These are phyloP conservation scores for Cryptosporidium viatorum DNA, from an alignment of 169 alveolate species.

Conservation along the genomic window DNA sequence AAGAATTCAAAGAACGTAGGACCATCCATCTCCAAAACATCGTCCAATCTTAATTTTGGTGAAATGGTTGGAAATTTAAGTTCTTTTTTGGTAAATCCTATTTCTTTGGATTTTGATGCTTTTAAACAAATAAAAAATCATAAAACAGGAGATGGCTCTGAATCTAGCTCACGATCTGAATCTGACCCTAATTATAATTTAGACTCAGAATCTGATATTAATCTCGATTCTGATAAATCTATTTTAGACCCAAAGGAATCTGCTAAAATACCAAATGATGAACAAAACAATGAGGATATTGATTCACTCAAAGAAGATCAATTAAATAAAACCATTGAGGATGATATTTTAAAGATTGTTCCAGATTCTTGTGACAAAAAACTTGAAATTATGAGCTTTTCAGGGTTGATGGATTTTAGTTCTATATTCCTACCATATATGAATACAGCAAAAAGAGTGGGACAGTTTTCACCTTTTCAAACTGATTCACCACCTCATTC, in stretches of 20 bases:
- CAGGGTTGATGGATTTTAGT: conserved; percentile 51
- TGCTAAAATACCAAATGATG: background rate
- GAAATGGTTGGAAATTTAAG: conserved; percentile 43
- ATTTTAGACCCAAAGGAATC: background rate
- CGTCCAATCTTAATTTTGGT: conserved; percentile 34
- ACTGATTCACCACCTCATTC: background rate
- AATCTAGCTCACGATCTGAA: background rate
- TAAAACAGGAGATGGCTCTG: background rate
- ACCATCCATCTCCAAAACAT: conserved; percentile 15
- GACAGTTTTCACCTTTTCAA: conserved; percentile 49
- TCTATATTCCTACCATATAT: conserved; percentile 65
- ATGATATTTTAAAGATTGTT: conserved; percentile 20
- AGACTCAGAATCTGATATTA: background rate
- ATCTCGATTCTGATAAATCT: background rate
- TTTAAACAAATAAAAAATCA: background rate
- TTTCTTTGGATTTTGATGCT: background rate
- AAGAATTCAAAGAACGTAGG: conserved; percentile 52
- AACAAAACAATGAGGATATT: background rate
- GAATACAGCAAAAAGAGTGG: conserved; percentile 61
- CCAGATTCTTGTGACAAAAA: conserved; percentile 35
- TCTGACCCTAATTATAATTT: background rate
- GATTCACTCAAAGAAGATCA: background rate
- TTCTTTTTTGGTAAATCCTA: conserved; percentile 28
- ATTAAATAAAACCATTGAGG: background rate
- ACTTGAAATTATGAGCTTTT: conserved; percentile 63